These are phyloP conservation scores for Carpinus fangiana DNA, from an alignment of 306 rosid species.

Conservation along the genomic window DNA sequence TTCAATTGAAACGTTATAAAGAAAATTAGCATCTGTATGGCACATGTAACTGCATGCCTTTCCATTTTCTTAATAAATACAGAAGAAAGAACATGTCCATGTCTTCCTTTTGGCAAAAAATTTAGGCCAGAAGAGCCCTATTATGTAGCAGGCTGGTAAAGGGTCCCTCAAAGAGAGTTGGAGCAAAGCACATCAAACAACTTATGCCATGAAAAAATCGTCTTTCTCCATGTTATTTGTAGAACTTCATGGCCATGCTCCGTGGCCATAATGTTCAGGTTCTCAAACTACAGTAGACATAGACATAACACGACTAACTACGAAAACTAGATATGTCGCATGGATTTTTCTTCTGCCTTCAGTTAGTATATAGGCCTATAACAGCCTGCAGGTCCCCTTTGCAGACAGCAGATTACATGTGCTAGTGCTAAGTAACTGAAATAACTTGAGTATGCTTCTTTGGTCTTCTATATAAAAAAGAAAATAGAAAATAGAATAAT, in stretches of 20 bases:
- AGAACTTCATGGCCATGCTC: no score
- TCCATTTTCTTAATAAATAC: no score
- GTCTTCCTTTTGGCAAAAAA: background rate
- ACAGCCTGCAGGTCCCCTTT: background rate
- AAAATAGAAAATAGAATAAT: background rate
- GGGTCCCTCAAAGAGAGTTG: background rate
- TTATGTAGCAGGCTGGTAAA: background rate
- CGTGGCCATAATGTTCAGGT: no score
- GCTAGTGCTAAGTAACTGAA: background rate
- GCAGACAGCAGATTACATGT: background rate
- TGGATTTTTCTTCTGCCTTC: background rate
- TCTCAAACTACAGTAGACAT: no score
- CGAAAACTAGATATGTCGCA: no score
- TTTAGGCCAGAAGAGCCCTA: background rate
- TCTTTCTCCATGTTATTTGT: background rate
- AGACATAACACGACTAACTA: no score
- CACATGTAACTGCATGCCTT: no score
- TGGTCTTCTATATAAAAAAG: background rate
- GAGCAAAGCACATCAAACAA: background rate
- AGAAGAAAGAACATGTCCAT: no score
- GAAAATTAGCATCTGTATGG: background rate
- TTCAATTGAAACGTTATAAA: background rate
- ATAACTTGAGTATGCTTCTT: background rate
- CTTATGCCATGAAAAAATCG: no score
- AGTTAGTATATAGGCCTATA: background rate